These are phyloP conservation scores for Colletotrichum theobromicola DNA, from an alignment of 2,329 filamentous ascomycete genomes.

Conservation along the genomic window DNA sequence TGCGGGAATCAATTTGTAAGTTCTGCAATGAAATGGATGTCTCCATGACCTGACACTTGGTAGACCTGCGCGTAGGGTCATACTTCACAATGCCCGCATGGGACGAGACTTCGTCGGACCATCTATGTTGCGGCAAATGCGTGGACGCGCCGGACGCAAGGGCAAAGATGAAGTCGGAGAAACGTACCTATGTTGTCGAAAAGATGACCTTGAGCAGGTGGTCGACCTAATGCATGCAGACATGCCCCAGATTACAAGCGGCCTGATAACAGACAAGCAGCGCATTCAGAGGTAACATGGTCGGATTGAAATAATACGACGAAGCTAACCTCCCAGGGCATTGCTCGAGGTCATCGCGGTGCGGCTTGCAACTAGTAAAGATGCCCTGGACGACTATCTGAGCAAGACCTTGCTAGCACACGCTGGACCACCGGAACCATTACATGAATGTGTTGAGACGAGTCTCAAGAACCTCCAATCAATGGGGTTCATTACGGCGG, in stretches of 20 bases:
- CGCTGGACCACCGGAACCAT: constrained; percentile 53
- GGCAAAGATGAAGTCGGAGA: constrained; percentile 80
- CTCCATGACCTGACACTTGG: constrained; percentile 11
- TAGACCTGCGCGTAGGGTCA: constrained; percentile 71
- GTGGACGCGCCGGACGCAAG: constrained; percentile 77
- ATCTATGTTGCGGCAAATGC: constrained; percentile 82
- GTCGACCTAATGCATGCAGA: constrained; percentile 75
- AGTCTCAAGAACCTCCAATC: constrained; percentile 63
- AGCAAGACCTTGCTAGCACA: constrained; percentile 69
- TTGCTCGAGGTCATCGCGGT: constrained; percentile 74
- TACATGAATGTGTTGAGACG: constrained; percentile 59
- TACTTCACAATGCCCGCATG: constrained; percentile 78
- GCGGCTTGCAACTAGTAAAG: constrained; percentile 68
- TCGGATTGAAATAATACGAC: not conserved
- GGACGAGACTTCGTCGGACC: constrained; percentile 78
- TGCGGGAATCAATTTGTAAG: constrained; percentile 77
- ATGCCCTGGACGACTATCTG: constrained; percentile 72
- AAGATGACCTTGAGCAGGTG: constrained; percentile 71
- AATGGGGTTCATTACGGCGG: constrained; percentile 59
- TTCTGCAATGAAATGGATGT: not conserved
- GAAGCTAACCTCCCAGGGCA: constrained; percentile 51
- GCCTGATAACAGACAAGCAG: constrained; percentile 68
- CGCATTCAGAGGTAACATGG: constrained; percentile 66
- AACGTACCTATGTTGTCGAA: constrained; percentile 77
- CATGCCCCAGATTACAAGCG: constrained; percentile 72